Evolutionary conservation across 2,329 filamentous ascomycete species (phyloP), one percentile per base, ranked within the genome.

Genomic region (Colletotrichum filicis): DNA sequence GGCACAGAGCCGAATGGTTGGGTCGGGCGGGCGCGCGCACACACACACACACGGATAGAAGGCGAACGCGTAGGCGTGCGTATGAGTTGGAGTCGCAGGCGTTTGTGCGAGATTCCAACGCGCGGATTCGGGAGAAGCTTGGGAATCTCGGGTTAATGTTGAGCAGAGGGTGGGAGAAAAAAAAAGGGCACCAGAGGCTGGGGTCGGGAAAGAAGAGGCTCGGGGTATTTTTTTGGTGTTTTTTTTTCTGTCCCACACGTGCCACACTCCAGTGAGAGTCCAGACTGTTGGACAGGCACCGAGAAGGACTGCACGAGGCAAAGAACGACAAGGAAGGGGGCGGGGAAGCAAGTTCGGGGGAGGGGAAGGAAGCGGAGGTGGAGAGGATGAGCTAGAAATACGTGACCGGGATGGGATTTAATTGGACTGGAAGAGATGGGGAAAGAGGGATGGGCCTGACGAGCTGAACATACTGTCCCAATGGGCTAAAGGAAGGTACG

Each of bases 81-180:
- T 79, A 62, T 65, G 57, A 42, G 56, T 60, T 59, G 70, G 26
- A 70, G 59, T 72, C 6, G 57, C 59, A 59, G 52, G 66, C 70
- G 70, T 73, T 70, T 49, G 61, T 60, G 66, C 24, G 71, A 71
- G 28, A 46, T 65, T 52, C 65, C 57, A 74, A 63, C 57, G 42
- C n/a, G 56, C 52, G 42, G 58, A 62, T 66, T 73, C 68, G 68
- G 68, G 52, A 74, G 68, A 68, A 68, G 57, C 57, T 68, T 72
- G 62, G 70, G 74, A 64, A 73, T 78, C 79, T 86, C 84, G 83
- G 85, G 84, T 78, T 85, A 85, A 86, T 86, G 83, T 81, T 86
- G 82, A 79, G 82, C 78, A 83, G 83, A 84, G 77, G 76, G 79
- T 76, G 66, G 77, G 42, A 49, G 42, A 49, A 49, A 49, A 49